Base-by-base conservation (phyloP, 345 rosid genomes). In the Rhizophora mangle region DNA sequence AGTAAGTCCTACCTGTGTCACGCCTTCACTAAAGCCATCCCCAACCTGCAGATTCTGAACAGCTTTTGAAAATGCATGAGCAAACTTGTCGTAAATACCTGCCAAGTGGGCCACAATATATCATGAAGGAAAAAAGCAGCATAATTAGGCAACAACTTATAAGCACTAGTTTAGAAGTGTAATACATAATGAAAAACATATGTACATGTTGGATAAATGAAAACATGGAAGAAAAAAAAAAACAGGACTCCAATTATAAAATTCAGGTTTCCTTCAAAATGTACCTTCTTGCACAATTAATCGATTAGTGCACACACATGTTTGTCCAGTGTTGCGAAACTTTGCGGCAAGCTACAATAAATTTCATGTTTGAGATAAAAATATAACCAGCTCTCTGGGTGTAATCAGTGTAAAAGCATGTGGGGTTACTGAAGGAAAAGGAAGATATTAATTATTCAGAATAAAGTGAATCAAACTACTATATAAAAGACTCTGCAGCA, bases 261-360 rank as follows among this genome's bases (percentile, higher is more conserved):
- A 54, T n/a, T 24, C 11, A 27, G 60, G 11, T 8, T 24, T 2
- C 26, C 9, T 27, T 67, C 29, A 31, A 74, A 32, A 49, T 69
- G 60, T 86, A 95, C 99, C 99, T 83, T 95, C 98, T 86, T 95
- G 98, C 74, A 92, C 98, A 69, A 92, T 70, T 57, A 95, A 71
- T 85, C 98, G 86, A 69, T 95, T 95, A 20, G 94, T 94, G 74
- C 98, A 92, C 71, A 95, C 99, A 81, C 98, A 95, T 49, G 99
- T 95, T 82, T 92, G 97, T 70, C 99, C 97, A 81, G 89, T 88
- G 62, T 95, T 95, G 67, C 98, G 91, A 67, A 92, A 95, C 84
- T 92, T 95, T 0, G 98, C 91, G 29, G 89, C 98, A 84, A 95
- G 88, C 99, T 92, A 91, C 77, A 82, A 81, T 43, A 51, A 72